These are phyloP conservation scores for Viola odorata DNA, from an alignment of 345 rosid genomes.

Conservation along the genomic window DNA sequence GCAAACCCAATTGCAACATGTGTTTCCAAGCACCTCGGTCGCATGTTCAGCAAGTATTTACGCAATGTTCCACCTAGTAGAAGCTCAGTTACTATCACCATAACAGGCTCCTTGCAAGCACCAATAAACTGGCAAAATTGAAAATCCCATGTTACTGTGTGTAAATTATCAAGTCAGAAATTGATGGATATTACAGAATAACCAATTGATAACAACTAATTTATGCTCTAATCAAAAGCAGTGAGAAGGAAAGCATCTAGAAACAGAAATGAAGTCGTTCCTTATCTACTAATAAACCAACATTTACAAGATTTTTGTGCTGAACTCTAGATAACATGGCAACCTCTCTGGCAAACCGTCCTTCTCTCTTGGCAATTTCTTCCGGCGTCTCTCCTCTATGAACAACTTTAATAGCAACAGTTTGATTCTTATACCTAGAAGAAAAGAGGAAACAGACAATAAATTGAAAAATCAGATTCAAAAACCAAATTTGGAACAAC, in stretches of 20 bases:
- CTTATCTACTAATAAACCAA: slow-evolving; percentile 14
- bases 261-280: no score
- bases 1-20: slow-evolving; percentile 72
- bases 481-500: slow-evolving; percentile 11
- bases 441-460: no score
- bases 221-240: no score
- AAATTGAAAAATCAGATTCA: no score
- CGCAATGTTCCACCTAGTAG: slow-evolving; percentile 83
- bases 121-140: slow-evolving; percentile 73
- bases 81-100: slow-evolving; percentile 97
- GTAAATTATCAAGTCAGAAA: no score
- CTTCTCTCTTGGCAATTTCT: slow-evolving; percentile 72
- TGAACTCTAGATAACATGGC: slow-evolving; percentile 87
- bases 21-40: slow-evolving; percentile 68
- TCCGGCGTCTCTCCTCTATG: slow-evolving; percentile 78
- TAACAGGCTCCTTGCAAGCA: slow-evolving; percentile 90
- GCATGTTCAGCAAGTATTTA: slow-evolving; percentile 57
- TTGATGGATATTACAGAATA: no score
- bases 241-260: no score
- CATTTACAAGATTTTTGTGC: slow-evolving; percentile 93
- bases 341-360: slow-evolving; percentile 78
- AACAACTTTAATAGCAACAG: slow-evolving; percentile 78
- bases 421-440: slow-evolving; percentile 72
- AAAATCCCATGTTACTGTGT: neutral
- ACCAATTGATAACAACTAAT: no score